Base-by-base conservation (phyloP, 179 eudicot genomes). In the Carnegiea gigantea region DNA sequence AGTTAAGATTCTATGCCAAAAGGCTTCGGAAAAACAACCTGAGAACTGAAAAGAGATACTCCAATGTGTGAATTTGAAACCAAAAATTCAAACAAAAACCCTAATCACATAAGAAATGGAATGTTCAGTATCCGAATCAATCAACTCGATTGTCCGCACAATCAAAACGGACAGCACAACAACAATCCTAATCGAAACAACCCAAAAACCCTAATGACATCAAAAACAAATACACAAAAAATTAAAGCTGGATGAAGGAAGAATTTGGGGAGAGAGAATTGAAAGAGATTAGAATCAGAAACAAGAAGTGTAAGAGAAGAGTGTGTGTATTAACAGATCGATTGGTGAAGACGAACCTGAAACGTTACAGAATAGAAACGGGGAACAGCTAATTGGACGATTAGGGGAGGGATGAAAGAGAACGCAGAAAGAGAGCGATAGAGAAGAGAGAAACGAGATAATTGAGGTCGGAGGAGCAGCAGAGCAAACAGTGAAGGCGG, bases 401-500 rank as follows among this genome's bases (percentile, higher is more conserved):
- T 82, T 77, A 77, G 80, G 84, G 80, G 78, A 82, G 30, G 30
- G 30, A 28, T 28, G 74, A 48, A 6, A 30, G 51, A 28, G 51
- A 38, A 13, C 17, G 36, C 43, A 13, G 70, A 40, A 54, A 53
- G 68, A 24, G 28, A 48, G 79, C 4, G 33, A 33, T 1, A 33
- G 36, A 36, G 49, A 43, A 12, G 36, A 48, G 79, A 10, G 33
- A 43, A 12, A 76, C 23, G 67, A 76, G 84, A 59, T 77, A 80
- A 80, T 84, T 84, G 83, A 84, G 83, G 83, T 84, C 75, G 81
- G 49, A 59, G 81, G 75, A 70, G 83, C 70, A n/a, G 81, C 81
- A 57, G 76, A 51, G 44, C 72, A 67, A 67, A 67, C 21, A 64
- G 77, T 78, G 68, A 76, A 77, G 59, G 23, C 86, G 36, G 36